phyloP scores from a whole-genome alignment of 352 stramenopile genomes.

The Globisporangium parvum region DNA sequence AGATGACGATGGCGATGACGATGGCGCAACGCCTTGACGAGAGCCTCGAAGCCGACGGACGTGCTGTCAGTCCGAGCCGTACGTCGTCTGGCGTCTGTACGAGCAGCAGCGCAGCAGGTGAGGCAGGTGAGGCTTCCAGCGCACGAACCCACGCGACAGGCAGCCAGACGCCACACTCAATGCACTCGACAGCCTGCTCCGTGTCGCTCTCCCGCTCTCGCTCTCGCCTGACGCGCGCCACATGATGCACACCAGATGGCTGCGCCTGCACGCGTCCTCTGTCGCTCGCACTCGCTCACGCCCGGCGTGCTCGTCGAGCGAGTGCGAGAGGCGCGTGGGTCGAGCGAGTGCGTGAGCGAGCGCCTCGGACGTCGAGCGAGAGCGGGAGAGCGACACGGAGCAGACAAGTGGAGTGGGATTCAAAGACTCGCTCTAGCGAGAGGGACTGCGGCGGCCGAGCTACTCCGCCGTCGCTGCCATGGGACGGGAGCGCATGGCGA shows the following conservation, averaged over 20 bases:
- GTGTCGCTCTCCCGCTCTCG: no score
- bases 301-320: no score
- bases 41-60: background rate
- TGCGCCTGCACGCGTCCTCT: no score
- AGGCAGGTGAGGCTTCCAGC: conserved; percentile 11
- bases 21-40: background rate
- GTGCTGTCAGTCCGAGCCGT: conserved; percentile 9
- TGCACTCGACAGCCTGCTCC: background rate
- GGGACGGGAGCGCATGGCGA: background rate
- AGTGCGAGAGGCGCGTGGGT: background rate
- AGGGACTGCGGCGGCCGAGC: background rate
- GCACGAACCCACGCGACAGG: background rate
- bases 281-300: no score
- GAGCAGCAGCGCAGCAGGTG: conserved; percentile 1
- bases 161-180: background rate
- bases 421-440: background rate
- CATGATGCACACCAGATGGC: no score
- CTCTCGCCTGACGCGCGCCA: no score
- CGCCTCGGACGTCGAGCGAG: background rate
- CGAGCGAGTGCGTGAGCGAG: background rate
- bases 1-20: background rate
- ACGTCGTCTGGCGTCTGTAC: conserved; percentile 7
- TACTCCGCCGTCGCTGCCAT: no score
- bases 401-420: background rate
- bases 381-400: background rate